Percentiles rank a stretch among this genome's conserved stretches.
Conservation (phyloP, 108 stramenopile genomes). For the Chaetoceros tenuissimus region DNA sequence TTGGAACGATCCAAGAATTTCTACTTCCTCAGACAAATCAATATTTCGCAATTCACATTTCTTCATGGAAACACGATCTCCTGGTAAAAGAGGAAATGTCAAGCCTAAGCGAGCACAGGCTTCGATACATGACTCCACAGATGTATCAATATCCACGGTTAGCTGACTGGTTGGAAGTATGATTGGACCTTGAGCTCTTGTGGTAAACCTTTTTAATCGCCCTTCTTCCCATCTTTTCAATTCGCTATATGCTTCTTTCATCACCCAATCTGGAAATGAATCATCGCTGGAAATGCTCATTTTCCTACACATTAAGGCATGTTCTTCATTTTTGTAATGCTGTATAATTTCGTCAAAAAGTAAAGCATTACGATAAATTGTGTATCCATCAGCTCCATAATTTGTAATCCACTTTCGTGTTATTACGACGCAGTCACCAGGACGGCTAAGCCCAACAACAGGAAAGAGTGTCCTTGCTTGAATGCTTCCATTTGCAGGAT, state of each 20-base stretch:
- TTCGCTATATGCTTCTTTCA: constrained; percentile 57
- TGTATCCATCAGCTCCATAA: constrained; percentile 56
- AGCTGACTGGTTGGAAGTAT: constrained; percentile 41
- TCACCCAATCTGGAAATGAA: constrained; percentile 53
- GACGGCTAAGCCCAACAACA: constrained; percentile 86
- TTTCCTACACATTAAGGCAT: constrained; percentile 1
- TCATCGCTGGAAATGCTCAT: too few relatives aligned
- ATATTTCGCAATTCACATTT: constrained; percentile 74
- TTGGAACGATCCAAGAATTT: constrained; percentile 78
- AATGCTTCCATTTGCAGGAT: constrained; percentile 65
- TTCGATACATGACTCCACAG: constrained; percentile 62
- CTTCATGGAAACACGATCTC: constrained; percentile 77
- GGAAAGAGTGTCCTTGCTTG: constrained; percentile 82
- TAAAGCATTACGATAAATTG: constrained; percentile 41
- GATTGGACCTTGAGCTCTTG: constrained; percentile 63
- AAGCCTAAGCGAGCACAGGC: constrained; percentile 79
- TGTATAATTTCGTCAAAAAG: constrained; percentile 68
- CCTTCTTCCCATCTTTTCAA: constrained; percentile 54
- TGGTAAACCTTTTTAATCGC: constrained; percentile 25
- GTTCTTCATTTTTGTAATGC: constrained; percentile 10
- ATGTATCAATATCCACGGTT: constrained; percentile 72
- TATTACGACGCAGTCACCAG: constrained; percentile 87
- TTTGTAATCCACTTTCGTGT: constrained; percentile 77
- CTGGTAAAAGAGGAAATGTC: constrained; percentile 55
- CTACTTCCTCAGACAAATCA: constrained; percentile 85